phyloP scores from a whole-genome alignment of 129 eudicot genomes.

The Flaveria linearis region DNA sequence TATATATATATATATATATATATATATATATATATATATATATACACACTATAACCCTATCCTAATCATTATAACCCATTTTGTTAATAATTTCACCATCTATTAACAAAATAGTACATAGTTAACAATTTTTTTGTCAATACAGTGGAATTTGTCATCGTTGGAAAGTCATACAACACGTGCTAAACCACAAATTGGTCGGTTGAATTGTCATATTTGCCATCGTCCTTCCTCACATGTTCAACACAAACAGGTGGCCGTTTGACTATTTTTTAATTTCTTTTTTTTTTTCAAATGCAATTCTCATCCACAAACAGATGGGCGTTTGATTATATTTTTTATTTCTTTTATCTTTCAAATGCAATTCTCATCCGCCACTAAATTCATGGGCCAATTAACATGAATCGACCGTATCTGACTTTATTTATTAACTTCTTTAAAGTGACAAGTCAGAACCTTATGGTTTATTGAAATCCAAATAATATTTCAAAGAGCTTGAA shows the following conservation, averaged over 20 bases:
- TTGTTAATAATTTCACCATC: too few relatives aligned
- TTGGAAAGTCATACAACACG: neutral
- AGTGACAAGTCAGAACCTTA: neutral
- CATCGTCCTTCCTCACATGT: conserved; percentile 24
- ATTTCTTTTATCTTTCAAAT: neutral
- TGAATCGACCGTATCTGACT: conserved; percentile 19
- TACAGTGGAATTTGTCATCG: neutral
- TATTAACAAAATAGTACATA: too few relatives aligned
- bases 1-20: too few relatives aligned
- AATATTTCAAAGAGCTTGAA: neutral
- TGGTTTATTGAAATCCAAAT: neutral
- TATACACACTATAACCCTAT: too few relatives aligned
- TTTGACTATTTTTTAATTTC: conserved; percentile 4
- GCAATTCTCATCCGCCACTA: conserved; percentile 29
- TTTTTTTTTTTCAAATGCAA: neutral
- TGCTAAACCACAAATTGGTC: conserved; percentile 15
- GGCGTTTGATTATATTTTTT: neutral
- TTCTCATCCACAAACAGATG: conserved; percentile 25
- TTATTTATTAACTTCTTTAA: conserved; percentile 6
- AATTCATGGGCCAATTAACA: conserved; percentile 16
- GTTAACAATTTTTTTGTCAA: too few relatives aligned
- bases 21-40: too few relatives aligned
- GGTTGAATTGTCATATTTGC: conserved; percentile 23
- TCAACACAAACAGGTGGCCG: neutral
- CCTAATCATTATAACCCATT: too few relatives aligned